A percentile compares a stretch with the other conserved stretches of the same genome.
Conservation (phyloP, 805 yeast genomes). For the Dipodascus geniculatus region DNA sequence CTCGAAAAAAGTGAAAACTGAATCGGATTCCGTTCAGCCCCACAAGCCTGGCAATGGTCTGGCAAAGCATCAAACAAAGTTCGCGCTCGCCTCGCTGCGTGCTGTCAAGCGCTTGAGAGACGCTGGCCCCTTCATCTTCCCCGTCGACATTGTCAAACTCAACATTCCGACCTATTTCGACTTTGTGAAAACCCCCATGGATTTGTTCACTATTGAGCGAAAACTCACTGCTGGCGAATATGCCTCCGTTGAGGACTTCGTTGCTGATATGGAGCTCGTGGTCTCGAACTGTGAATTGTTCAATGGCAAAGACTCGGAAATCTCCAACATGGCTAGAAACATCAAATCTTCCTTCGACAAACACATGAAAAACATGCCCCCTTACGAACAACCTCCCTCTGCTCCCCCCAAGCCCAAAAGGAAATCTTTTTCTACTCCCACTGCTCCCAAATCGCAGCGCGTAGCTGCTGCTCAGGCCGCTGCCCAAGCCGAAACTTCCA, state of each 20-base stretch:
- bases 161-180: constrained; percentile 88
- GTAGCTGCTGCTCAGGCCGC: constrained; percentile 21
- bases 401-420: constrained; percentile 11
- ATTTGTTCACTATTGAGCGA: constrained; percentile 77
- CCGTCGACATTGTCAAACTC: constrained; percentile 81
- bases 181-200: constrained; percentile 82
- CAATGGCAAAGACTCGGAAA: constrained; percentile 74
- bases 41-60: background rate
- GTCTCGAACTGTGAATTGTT: constrained; percentile 71
- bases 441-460: constrained; percentile 21
- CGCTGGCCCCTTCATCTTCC: constrained; percentile 78
- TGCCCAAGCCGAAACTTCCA: constrained; percentile 9
- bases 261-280: constrained; percentile 73
- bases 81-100: constrained; percentile 65
- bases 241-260: constrained; percentile 53
- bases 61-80: constrained; percentile 64
- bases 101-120: constrained; percentile 86
- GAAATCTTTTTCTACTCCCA: constrained; percentile 13
- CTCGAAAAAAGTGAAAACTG: background rate
- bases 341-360: constrained; percentile 88
- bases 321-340: constrained; percentile 84
- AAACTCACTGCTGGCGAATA: constrained; percentile 64
- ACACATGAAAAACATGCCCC: constrained; percentile 86
- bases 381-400: constrained; percentile 29
- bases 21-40: background rate